phyloP scores from a whole-genome alignment of 306 rosid genomes.

The Dicorynia guianensis region DNA sequence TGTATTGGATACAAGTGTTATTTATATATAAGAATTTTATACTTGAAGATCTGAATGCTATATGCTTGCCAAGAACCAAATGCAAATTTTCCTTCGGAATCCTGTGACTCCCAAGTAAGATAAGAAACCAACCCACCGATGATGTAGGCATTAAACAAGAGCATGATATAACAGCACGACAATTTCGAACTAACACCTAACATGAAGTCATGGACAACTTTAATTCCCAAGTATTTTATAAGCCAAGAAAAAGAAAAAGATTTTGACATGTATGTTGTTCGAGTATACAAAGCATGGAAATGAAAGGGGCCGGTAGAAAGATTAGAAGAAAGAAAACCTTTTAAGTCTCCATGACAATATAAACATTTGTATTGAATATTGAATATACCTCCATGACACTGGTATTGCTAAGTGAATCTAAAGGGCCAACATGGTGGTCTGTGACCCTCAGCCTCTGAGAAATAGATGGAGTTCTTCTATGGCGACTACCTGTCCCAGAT shows the following conservation, averaged over 20 bases:
- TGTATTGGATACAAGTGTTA: not conserved
- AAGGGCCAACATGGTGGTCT: constrained; percentile 66
- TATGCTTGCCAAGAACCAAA: not conserved
- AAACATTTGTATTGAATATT: not conserved
- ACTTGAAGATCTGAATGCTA: not conserved
- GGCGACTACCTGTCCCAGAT: constrained; percentile 85
- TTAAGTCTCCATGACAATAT: not conserved
- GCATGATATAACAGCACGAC: not conserved
- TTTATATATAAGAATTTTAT: not conserved
- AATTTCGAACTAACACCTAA: not conserved
- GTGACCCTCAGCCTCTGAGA: constrained; percentile 70
- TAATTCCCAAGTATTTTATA: not conserved
- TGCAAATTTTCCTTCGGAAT: not conserved
- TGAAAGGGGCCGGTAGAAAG: not conserved
- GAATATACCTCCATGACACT: constrained; percentile 87
- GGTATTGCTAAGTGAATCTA: constrained; percentile 77
- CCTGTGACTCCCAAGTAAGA: not conserved
- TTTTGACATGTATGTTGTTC: not conserved
- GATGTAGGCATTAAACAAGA: not conserved
- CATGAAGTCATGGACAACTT: not conserved
- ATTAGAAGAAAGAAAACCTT: not conserved
- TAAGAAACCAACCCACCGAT: not conserved
- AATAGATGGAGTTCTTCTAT: constrained; percentile 70
- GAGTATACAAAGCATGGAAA: not conserved
- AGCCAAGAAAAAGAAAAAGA: not conserved